Conservation (phyloP, 352 stramenopile genomes). For the Phytopythium sindhum region DNA sequence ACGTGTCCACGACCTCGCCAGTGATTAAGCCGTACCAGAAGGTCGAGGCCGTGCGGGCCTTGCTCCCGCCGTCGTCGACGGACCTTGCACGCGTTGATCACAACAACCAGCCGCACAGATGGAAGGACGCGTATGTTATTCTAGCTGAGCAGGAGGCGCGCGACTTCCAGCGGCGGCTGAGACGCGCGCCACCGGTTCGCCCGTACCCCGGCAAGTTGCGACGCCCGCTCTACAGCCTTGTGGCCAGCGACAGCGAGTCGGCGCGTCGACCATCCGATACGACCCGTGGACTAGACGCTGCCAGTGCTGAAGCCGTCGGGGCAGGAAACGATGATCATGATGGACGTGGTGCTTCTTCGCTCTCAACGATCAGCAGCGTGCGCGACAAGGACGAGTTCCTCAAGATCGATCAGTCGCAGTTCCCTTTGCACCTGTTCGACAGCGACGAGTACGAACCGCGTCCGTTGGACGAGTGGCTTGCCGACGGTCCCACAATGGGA, state of each 20-base stretch:
- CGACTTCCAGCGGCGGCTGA: constrained; percentile 53
- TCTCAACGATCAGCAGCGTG: background rate
- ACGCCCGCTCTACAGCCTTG: constrained; percentile 26
- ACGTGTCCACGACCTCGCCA: constrained; percentile 2
- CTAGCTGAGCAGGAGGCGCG: constrained; percentile 61
- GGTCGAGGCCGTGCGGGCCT: background rate
- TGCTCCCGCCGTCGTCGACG: constrained; percentile 13
- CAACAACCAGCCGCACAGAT: constrained; percentile 83
- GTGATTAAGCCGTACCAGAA: constrained; percentile 5
- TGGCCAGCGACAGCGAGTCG: background rate
- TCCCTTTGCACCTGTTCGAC: constrained; percentile 90
- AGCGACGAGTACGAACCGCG: constrained; percentile 81
- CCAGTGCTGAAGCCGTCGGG: constrained; percentile 4
- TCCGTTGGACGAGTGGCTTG: constrained; percentile 75
- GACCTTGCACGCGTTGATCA: constrained; percentile 76
- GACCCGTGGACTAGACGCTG: background rate
- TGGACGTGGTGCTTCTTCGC: background rate
- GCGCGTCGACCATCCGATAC: background rate
- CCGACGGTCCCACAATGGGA: constrained; percentile 27
- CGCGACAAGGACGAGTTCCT: constrained; percentile 64
- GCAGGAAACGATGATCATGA: background rate
- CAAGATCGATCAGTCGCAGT: constrained; percentile 89
- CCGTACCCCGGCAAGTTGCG: constrained; percentile 59
- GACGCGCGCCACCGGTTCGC: constrained; percentile 40
- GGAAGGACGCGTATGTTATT: constrained; percentile 73